Conservation (phyloP, 352 stramenopile species). For the Pythium guiyangense region DNA sequence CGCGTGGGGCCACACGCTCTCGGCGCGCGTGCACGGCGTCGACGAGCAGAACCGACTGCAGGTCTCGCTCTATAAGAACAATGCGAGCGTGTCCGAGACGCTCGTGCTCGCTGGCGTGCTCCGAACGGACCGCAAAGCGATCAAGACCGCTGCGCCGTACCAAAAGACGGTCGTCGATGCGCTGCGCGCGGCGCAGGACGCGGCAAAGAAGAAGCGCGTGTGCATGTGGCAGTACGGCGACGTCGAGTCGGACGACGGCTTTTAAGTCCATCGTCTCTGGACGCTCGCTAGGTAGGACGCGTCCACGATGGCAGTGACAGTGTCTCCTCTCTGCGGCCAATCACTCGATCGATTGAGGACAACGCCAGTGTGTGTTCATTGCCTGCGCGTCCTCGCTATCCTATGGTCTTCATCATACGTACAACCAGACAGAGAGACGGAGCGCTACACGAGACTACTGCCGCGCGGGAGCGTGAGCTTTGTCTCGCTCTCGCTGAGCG, state of each 20-base stretch:
- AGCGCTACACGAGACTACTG: background rate
- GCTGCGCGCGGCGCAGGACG: constrained; percentile 89
- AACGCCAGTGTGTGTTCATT: too few relatives aligned
- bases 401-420: too few relatives aligned
- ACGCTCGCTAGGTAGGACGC: too few relatives aligned
- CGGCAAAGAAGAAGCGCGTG: constrained; percentile 88
- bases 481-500: background rate
- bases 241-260: constrained; percentile 92
- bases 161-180: constrained; percentile 85
- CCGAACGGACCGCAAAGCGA: constrained; percentile 79
- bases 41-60: constrained; percentile 65
- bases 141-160: constrained; percentile 53
- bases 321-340: too few relatives aligned
- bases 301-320: too few relatives aligned
- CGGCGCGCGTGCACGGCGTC: constrained; percentile 56
- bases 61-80: constrained; percentile 77
- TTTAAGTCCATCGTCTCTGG: background rate
- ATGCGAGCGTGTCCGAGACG: constrained; percentile 86
- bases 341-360: too few relatives aligned
- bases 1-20: constrained; percentile 92
- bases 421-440: too few relatives aligned
- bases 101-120: constrained; percentile 88
- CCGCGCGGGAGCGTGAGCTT: background rate
- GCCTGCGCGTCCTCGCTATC: too few relatives aligned
- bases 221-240: constrained; percentile 97